These are phyloP conservation scores for Aschersonia sp. DNA, from an alignment of 2,329 filamentous ascomycete genomes.

Conservation along the genomic window DNA sequence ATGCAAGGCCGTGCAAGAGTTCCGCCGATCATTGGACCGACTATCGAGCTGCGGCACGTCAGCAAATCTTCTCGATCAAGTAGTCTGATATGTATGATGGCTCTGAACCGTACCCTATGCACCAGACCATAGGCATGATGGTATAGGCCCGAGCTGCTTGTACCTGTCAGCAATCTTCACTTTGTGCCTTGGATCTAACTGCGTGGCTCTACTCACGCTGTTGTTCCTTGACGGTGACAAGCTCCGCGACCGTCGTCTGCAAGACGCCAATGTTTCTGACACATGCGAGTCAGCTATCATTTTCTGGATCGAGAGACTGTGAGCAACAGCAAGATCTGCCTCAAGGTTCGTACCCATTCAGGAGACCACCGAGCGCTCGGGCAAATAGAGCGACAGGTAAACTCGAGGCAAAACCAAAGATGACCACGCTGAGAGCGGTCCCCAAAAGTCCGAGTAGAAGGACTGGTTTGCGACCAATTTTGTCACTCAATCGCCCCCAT, in stretches of 20 bases:
- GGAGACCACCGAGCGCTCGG: constrained; percentile 72
- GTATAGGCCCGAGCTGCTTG: constrained; percentile 71
- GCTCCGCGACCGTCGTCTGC: constrained; percentile 87
- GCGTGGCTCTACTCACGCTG: constrained; percentile 47
- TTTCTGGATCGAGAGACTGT: not conserved
- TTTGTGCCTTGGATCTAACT: not conserved
- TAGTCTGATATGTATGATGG: not conserved
- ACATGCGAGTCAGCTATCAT: not conserved
- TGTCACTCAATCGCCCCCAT: constrained; percentile 89
- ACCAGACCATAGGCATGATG: constrained; percentile 98
- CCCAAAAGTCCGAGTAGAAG: constrained; percentile 79
- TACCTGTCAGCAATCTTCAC: not conserved
- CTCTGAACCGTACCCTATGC: constrained; percentile 52
- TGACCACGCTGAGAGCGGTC: constrained; percentile 81
- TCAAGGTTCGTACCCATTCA: constrained; percentile 61
- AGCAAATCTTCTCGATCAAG: not conserved
- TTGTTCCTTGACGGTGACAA: constrained; percentile 86
- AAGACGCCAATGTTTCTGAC: constrained; percentile 81
- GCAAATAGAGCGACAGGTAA: constrained; percentile 74
- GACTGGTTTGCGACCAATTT: constrained; percentile 82
- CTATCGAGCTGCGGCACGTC: constrained; percentile 51
- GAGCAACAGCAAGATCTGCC: not conserved
- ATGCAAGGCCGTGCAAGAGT: constrained; percentile 75
- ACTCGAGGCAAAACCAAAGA: constrained; percentile 81
- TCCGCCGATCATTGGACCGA: constrained; percentile 85